These are phyloP conservation scores for Zymoseptoria pseudotritici DNA, from an alignment of 2,329 filamentous ascomycete genomes.

Conservation along the genomic window DNA sequence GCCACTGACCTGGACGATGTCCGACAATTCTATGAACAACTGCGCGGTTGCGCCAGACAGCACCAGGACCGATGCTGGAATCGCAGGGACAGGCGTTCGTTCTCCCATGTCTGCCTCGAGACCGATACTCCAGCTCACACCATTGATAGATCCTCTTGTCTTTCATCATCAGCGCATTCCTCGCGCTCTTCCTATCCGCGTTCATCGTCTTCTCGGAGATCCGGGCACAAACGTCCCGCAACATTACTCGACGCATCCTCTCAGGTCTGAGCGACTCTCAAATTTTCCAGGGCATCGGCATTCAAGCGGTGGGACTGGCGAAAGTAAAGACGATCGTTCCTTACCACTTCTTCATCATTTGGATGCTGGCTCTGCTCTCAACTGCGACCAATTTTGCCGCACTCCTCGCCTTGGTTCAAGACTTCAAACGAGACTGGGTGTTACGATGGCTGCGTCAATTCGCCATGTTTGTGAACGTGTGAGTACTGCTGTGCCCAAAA, in stretches of 20 bases:
- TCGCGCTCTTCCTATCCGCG: slow-evolving; percentile 50
- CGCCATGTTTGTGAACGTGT: slow-evolving; percentile 58
- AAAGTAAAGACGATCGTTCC: slow-evolving; percentile 53
- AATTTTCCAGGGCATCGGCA: slow-evolving; percentile 61
- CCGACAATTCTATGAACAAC: slow-evolving; percentile 20
- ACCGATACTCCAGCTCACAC: neutral
- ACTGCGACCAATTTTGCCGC: slow-evolving; percentile 60
- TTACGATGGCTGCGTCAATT: slow-evolving; percentile 58
- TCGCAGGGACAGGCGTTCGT: slow-evolving; percentile 51
- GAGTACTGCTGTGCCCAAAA: neutral
- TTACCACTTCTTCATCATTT: slow-evolving; percentile 66
- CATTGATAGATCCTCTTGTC: slow-evolving; percentile 51
- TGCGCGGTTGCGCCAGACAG: slow-evolving; percentile 40
- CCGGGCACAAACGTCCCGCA: slow-evolving; percentile 39
- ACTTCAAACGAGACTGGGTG: slow-evolving; percentile 61
- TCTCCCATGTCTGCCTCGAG: neutral
- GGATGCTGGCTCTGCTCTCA: slow-evolving; percentile 58
- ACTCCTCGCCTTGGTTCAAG: slow-evolving; percentile 56
- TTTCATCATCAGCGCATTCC: slow-evolving; percentile 56
- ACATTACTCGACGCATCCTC: slow-evolving; percentile 56
- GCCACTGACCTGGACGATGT: neutral
- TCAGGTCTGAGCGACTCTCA: slow-evolving; percentile 61
- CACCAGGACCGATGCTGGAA: slow-evolving; percentile 48
- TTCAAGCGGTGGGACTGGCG: slow-evolving; percentile 56
- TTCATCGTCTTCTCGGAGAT: slow-evolving; percentile 52